Conservation (phyloP, 768 basidiomycete species). For the Xanthoconium stramineum region DNA sequence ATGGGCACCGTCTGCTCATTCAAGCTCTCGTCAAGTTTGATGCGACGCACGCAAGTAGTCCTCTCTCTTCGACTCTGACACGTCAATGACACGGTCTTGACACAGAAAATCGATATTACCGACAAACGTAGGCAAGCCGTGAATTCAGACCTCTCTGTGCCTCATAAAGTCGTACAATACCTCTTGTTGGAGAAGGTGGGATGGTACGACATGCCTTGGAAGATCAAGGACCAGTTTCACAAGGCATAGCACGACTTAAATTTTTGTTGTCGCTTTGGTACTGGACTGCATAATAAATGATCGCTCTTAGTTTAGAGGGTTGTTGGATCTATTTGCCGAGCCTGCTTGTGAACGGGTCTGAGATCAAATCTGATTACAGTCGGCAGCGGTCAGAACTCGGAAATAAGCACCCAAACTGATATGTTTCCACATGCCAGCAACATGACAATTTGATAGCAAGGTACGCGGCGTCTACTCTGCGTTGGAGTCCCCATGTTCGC, state of each 20-base stretch:
- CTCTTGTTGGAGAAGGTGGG: slow-evolving; percentile 56
- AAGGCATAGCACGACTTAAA: slow-evolving; percentile 15
- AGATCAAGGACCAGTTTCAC: slow-evolving; percentile 56
- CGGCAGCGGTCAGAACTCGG: too few relatives aligned
- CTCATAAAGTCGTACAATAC: slow-evolving; percentile 42
- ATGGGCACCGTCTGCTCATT: slow-evolving; percentile 56
- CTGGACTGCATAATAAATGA: neutral
- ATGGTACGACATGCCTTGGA: slow-evolving; percentile 69
- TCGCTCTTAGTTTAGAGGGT: neutral
- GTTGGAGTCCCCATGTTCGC: too few relatives aligned
- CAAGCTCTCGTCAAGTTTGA: slow-evolving; percentile 72
- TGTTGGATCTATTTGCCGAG: neutral
- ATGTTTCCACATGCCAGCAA: too few relatives aligned
- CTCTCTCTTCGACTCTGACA: slow-evolving; percentile 38
- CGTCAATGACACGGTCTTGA: slow-evolving; percentile 1
- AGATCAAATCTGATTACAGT: neutral
- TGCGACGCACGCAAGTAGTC: slow-evolving; percentile 57
- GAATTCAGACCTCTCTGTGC: slow-evolving; percentile 20
- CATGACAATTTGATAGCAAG: too few relatives aligned
- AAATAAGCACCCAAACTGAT: too few relatives aligned
- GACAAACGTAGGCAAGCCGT: slow-evolving; percentile 28
- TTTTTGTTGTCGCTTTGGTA: neutral
- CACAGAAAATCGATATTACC: slow-evolving; percentile 37
- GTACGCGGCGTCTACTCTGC: too few relatives aligned
- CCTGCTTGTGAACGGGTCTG: neutral